A percentile compares a stretch with the other conserved stretches of the same genome.
phyloP scores from a whole-genome alignment of 2,329 filamentous ascomycete species.

The Pseudovirgaria hyperparasitica region DNA sequence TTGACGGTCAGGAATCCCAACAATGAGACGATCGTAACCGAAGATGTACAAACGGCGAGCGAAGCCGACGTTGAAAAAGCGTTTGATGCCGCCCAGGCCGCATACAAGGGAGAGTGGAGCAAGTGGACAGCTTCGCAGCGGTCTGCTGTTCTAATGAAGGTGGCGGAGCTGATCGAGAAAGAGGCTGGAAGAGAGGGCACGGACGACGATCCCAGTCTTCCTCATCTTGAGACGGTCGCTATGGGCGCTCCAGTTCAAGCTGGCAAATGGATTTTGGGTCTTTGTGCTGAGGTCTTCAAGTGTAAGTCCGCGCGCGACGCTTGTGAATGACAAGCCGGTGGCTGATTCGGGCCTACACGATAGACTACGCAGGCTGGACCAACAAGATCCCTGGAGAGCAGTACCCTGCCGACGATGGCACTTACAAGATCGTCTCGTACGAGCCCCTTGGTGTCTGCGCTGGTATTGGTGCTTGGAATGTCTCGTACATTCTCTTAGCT shows the following conservation, averaged over 20 bases:
- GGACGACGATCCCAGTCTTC: constrained; percentile 6
- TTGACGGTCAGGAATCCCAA: constrained; percentile 11
- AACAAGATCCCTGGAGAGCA: constrained; percentile 7
- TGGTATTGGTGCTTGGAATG: constrained; percentile 18
- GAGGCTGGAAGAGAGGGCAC: constrained; percentile 6
- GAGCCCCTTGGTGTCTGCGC: constrained; percentile 18
- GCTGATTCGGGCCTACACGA: constrained; percentile 4
- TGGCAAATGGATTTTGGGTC: neutral
- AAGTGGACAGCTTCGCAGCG: constrained; percentile 6
- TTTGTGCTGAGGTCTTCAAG: neutral
- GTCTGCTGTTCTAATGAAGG: constrained; percentile 9
- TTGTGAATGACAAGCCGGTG: neutral
- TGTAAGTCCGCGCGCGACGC: neutral
- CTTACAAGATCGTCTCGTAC: constrained; percentile 13
- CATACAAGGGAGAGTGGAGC: constrained; percentile 12
- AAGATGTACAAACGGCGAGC: constrained; percentile 10
- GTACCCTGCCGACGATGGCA: constrained; percentile 10
- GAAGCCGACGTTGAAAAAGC: constrained; percentile 13
- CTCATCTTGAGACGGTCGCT: constrained; percentile 7
- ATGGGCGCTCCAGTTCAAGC: constrained; percentile 10
- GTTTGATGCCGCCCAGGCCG: constrained; percentile 9
- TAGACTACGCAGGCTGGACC: neutral
- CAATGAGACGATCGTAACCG: constrained; percentile 12
- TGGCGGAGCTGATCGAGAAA: constrained; percentile 13
- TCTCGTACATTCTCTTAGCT: constrained; percentile 8